These are phyloP conservation scores for Zanthoxylum bungeanum DNA, from an alignment of 345 rosid species.

Conservation along the genomic window DNA sequence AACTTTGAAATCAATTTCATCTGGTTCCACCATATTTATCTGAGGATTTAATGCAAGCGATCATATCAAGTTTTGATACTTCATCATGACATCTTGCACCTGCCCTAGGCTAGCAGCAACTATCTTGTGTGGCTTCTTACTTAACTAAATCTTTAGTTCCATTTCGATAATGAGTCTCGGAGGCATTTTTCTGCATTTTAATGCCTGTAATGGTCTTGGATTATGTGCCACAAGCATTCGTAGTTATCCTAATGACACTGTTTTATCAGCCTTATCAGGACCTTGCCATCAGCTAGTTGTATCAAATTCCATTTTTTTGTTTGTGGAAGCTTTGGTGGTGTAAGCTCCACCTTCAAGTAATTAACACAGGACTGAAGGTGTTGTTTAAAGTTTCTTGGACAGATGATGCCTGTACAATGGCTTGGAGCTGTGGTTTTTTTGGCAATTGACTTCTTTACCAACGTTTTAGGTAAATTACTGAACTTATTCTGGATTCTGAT, in stretches of 20 bases:
- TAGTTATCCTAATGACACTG: not conserved
- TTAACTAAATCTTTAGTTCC: not conserved
- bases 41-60: not conserved
- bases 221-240: not conserved
- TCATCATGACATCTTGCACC: not conserved
- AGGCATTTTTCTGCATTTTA: not conserved
- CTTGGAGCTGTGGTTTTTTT: slow-evolving; percentile 40
- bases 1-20: not conserved
- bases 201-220: not conserved
- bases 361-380: slow-evolving; percentile 4
- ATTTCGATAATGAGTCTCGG: not conserved
- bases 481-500: not conserved
- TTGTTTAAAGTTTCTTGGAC: slow-evolving; percentile 18
- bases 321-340: slow-evolving; percentile 23
- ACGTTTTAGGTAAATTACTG: slow-evolving; percentile 43
- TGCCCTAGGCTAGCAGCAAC: not conserved
- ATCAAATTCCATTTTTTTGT: not conserved
- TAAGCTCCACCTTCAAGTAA: slow-evolving; percentile 16
- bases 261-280: slow-evolving; percentile 4
- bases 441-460: slow-evolving; percentile 32
- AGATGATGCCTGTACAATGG: slow-evolving; percentile 54
- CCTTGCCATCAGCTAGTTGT: slow-evolving; percentile 2
- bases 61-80: not conserved
- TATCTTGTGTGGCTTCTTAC: not conserved
- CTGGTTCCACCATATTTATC: not conserved